Evolutionary conservation across 2,329 filamentous ascomycete genomes (phyloP).

Genomic region (Balansia obtecta): DNA sequence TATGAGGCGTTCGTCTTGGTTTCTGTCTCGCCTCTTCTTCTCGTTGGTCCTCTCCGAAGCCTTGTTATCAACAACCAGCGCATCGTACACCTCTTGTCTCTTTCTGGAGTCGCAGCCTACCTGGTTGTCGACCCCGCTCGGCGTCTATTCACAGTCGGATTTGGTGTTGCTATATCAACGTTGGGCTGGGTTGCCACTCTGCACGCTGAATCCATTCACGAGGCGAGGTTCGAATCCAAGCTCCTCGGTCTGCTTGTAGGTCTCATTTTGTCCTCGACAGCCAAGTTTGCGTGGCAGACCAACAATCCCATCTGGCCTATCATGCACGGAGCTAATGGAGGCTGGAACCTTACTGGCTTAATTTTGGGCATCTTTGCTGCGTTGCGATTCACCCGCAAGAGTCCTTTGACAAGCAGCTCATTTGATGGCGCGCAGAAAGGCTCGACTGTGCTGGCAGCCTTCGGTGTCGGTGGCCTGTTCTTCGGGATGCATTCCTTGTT

Average conservation of each 20-base stretch:
- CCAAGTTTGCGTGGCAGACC: slow-evolving; percentile 86
- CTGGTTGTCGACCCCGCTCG: slow-evolving; percentile 57
- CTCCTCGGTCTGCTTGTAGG: slow-evolving; percentile 72
- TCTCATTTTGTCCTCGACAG: slow-evolving; percentile 70
- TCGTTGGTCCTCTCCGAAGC: slow-evolving; percentile 58
- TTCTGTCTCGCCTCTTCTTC: slow-evolving; percentile 67
- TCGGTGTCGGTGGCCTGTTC: slow-evolving; percentile 72
- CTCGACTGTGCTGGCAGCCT: slow-evolving; percentile 56
- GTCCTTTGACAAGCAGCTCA: slow-evolving; percentile 33
- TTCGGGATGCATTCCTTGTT: slow-evolving; percentile 87
- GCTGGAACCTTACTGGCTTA: slow-evolving; percentile 80
- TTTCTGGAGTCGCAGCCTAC: slow-evolving; percentile 70
- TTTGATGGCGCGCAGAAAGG: slow-evolving; percentile 36
- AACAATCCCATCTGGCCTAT: slow-evolving; percentile 97
- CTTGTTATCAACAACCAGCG: slow-evolving; percentile 58
- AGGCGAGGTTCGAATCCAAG: slow-evolving; percentile 65
- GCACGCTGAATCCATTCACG: slow-evolving; percentile 63
- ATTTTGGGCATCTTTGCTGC: slow-evolving; percentile 63
- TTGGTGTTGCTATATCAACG: slow-evolving; percentile 69
- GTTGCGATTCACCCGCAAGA: slow-evolving; percentile 59
- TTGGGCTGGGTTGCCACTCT: slow-evolving; percentile 76
- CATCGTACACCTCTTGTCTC: slow-evolving; percentile 61
- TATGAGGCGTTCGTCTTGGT: slow-evolving; percentile 85
- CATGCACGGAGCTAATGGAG: slow-evolving; percentile 79
- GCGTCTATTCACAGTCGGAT: slow-evolving; percentile 70